Conservation (phyloP, 768 basidiomycete genomes). For the Calvatia gigantea region DNA sequence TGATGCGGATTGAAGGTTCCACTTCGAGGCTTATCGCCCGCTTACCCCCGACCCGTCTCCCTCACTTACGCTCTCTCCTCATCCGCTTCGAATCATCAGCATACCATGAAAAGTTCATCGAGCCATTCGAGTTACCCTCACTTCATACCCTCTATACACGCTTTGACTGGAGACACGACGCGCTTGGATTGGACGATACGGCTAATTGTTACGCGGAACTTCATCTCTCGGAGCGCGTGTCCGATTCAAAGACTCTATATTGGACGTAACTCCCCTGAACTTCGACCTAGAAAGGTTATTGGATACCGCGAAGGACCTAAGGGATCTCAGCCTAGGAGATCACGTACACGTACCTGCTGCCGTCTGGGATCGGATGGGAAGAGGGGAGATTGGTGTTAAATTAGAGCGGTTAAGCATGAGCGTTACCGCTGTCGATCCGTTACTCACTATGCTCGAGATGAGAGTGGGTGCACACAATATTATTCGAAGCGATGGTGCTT, state of each 20-base stretch:
- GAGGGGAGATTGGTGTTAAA: neutral
- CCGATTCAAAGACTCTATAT: constrained; percentile 7
- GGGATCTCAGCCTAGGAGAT: constrained; percentile 6
- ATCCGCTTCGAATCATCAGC: constrained; percentile 7
- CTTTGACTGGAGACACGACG: constrained; percentile 9
- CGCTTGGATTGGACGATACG: neutral
- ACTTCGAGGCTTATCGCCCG: neutral
- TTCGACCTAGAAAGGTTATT: constrained; percentile 5
- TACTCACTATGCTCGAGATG: constrained; percentile 8
- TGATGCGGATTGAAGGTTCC: constrained; percentile 8
- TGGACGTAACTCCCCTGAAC: constrained; percentile 9
- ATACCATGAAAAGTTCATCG: constrained; percentile 7
- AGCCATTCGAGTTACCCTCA: constrained; percentile 9
- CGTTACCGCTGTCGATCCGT: constrained; percentile 3
- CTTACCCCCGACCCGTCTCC: neutral
- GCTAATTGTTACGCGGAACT: constrained; percentile 5
- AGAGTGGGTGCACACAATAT: neutral
- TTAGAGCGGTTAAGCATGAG: constrained; percentile 8
- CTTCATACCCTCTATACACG: constrained; percentile 7
- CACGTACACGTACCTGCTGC: neutral
- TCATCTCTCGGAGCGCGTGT: constrained; percentile 8
- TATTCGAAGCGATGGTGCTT: neutral
- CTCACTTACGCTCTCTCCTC: neutral
- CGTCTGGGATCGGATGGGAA: constrained; percentile 6
- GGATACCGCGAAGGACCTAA: neutral